These are phyloP conservation scores for Saksenaea vasiformis DNA, from an alignment of 371 early-diverging fungal species.

Conservation along the genomic window DNA sequence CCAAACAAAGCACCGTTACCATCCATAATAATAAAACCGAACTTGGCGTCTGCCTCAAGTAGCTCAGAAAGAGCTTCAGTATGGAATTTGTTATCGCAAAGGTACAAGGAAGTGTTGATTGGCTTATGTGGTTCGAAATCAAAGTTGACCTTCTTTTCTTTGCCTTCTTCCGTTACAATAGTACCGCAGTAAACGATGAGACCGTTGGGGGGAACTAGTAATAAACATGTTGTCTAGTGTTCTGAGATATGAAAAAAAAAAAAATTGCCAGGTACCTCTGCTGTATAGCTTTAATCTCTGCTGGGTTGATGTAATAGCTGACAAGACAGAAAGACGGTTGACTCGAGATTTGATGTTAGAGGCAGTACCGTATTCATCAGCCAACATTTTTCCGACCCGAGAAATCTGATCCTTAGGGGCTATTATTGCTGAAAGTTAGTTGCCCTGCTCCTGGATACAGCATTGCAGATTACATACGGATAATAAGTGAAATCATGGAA, in stretches of 20 bases:
- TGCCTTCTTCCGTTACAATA: slow-evolving; percentile 93
- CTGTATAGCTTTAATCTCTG: slow-evolving; percentile 97
- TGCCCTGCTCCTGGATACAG: not conserved
- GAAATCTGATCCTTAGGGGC: slow-evolving; percentile 97
- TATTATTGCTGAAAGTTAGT: slow-evolving; percentile 10
- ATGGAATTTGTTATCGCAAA: slow-evolving; percentile 99
- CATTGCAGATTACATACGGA: slow-evolving; percentile 62
- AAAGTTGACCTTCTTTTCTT: slow-evolving; percentile 97
- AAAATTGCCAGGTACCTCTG: slow-evolving; percentile 46
- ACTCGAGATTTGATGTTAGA: slow-evolving; percentile 99
- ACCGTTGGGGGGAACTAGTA: slow-evolving; percentile 84
- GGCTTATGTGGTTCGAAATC: slow-evolving; percentile 99
- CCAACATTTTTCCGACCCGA: slow-evolving; percentile 92
- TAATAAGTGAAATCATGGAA: slow-evolving; percentile 99
- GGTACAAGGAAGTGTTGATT: slow-evolving; percentile 97
- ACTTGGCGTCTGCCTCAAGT: slow-evolving; percentile 92
- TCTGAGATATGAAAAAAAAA: not conserved
- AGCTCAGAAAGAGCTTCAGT: slow-evolving; percentile 90
- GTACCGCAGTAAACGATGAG: slow-evolving; percentile 94
- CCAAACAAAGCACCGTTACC: slow-evolving; percentile 97
- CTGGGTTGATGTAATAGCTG: slow-evolving; percentile 99
- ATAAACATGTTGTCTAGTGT: not conserved
- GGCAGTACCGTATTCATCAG: slow-evolving; percentile 99
- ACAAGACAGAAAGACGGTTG: slow-evolving; percentile 96
- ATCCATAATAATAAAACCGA: slow-evolving; percentile 99